Base-by-base conservation (phyloP, 2,329 filamentous ascomycete species). In the Cadophora luteo-olivacea region DNA sequence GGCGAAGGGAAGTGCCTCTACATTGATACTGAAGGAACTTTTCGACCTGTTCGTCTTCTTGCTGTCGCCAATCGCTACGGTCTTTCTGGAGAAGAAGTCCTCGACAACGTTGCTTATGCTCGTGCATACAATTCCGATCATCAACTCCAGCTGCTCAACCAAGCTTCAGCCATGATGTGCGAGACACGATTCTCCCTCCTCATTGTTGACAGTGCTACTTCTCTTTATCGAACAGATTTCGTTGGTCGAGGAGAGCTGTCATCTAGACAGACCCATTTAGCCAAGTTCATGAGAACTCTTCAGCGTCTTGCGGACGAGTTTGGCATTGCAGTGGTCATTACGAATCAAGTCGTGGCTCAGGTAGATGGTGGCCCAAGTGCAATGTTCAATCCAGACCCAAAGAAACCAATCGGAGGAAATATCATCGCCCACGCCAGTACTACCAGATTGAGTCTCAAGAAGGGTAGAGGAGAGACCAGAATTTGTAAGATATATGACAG, bases 401-500 rank as follows among this genome's bases (percentile, higher is more conserved):
- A 99, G 87, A 99, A 99, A 81, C 96, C 96, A 0, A 97, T 99
- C 78, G 96, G 96, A 74, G 96, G 96, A 72, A 98, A 99, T 80
- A 99, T 99, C 74, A 98, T 99, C 78, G 96, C 97, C 2, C 96
- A 99, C 80, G 94, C 96, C 64, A 97, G 93, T 77, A 99, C 96
- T 1, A 99, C 96, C 1, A 87, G 96, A 77, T 86, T 99, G 75
- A 97, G 94, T 77, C 80, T 99, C 78, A 97, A 97, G 84, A 99
- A 99, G 81, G 97, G 96, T 1, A 87, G 96, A 66, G 96, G 88
- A 36, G 96, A 99, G 84, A 99, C 96, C 25, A 89, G 96, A 83
- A 93, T 99, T 74, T 97, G 96, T 83, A 99, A 98, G 85, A 99
- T 99, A 71, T 99, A 99, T 79, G 97, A 99, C 81, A 98, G 94